Evolutionary conservation across 495 filamentous ascomycete genomes (phyloP), one percentile per base, ranked within the genome.

Genomic region (Aspergillus ostianus): DNA sequence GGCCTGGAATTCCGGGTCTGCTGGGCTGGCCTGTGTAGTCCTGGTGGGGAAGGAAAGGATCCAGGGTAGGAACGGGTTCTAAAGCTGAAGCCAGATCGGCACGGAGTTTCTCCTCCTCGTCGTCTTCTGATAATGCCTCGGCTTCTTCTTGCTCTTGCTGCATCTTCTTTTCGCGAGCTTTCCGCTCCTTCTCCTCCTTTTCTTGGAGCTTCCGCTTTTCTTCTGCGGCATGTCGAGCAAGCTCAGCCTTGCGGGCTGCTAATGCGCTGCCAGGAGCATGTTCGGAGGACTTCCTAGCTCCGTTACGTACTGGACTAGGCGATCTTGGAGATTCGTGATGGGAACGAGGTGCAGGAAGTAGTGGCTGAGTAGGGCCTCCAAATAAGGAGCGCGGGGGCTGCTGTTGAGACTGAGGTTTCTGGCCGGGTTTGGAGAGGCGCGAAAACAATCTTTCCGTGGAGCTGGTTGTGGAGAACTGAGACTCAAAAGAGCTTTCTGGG

Each of bases 291-390:
- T 75, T 71, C 19, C 75, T 79, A 7, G 80, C 66, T 6, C 72
- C 69, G 20, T 75, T 71, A 18, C 91, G 87, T 3, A 91, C 75
- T 0, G 92, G 91, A 63, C 91, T 94, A 13, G 91, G 91, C 10
- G 91, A 94, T 30, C 90, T 84, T 46, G 89, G 88, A 55, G 84
- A 86, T 56, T 84, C 79, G 46, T 72, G 82, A 50, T 29, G 64
- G 26, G 50, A 63, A 54, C 57, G 65, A 12, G 77, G 65, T n/a
- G 77, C 82, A 27, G 87, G 84, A 82, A 62, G 87, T 73, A 49
- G 80, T 61, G 15, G 86, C 77, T 49, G 80, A 78, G 51, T 77
- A 27, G 90, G 75, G 63, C 90, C 87, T n/a, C 88, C 89, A 67
- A 93, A 91, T 47, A 88, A 74, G 26, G 76, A 77, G 36, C 63